Conservation (phyloP, 495 filamentous ascomycete species). For the Bacidia rubella region DNA sequence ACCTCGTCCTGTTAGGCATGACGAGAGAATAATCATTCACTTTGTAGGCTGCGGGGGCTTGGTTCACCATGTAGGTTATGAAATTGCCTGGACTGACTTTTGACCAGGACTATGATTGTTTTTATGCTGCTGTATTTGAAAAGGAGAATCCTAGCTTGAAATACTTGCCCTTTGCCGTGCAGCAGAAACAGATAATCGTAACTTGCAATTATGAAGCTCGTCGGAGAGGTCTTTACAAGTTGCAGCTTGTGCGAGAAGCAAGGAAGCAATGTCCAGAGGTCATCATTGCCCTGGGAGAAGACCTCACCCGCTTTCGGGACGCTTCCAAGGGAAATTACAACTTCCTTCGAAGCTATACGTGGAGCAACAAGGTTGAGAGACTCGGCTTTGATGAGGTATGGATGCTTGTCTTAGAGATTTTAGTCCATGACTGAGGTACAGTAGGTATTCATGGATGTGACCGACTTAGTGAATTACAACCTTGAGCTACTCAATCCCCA, state of each 20-base stretch:
- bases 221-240: conserved; percentile 59
- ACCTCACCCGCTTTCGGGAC: conserved; percentile 73
- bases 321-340: conserved; percentile 67
- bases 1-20: conserved; percentile 34
- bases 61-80: not conserved
- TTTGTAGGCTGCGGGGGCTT: conserved; percentile 41
- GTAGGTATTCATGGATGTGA: conserved; percentile 60
- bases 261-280: conserved; percentile 71
- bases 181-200: conserved; percentile 82
- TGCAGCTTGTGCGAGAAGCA: conserved; percentile 71
- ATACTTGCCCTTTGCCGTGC: conserved; percentile 56
- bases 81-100: conserved; percentile 6
- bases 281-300: conserved; percentile 74
- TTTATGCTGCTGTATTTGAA: conserved; percentile 86
- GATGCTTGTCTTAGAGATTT: not conserved
- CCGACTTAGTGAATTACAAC: conserved; percentile 76
- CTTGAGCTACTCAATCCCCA: conserved; percentile 51
- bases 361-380: conserved; percentile 62
- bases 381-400: conserved; percentile 75
- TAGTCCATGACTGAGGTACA: conserved; percentile 5
- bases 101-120: conserved; percentile 74
- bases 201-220: conserved; percentile 93
- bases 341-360: conserved; percentile 53
- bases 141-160: conserved; percentile 62
- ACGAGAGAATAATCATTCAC: conserved; percentile 64